phyloP scores from a whole-genome alignment of 306 rosid genomes.

The Trifolium fragiferum region DNA sequence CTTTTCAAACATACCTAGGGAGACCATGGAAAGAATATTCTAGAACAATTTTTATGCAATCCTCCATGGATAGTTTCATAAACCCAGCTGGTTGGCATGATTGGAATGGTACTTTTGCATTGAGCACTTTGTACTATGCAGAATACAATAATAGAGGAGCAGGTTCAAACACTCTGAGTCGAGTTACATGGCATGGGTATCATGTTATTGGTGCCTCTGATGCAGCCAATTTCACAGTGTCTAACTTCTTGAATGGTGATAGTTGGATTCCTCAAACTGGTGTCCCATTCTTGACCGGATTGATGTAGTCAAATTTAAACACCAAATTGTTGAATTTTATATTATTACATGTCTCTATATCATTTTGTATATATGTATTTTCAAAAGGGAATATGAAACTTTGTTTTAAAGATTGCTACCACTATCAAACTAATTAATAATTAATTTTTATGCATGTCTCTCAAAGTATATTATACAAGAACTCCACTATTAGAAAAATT shows the following conservation, averaged over 20 bases:
- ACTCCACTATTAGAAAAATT: no score
- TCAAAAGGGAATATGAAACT: no score
- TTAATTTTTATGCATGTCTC: no score
- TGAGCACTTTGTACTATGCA: conserved; percentile 67
- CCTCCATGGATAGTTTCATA: conserved; percentile 57
- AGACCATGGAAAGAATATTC: conserved; percentile 87
- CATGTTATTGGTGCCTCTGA: conserved; percentile 60
- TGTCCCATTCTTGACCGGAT: conserved; percentile 56
- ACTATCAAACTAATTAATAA: no score
- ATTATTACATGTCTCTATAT: no score
- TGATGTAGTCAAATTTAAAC: conserved; percentile 13
- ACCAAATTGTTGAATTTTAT: background rate
- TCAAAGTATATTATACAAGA: no score
- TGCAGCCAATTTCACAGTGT: conserved; percentile 68
- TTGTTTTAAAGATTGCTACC: no score
- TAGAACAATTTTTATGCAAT: conserved; percentile 65
- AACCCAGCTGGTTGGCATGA: conserved; percentile 70
- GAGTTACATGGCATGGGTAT: conserved; percentile 76
- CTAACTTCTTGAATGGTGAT: conserved; percentile 62
- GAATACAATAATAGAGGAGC: conserved; percentile 68
- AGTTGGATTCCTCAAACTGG: conserved; percentile 73
- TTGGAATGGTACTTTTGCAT: conserved; percentile 69
- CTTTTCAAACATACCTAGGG: conserved; percentile 59
- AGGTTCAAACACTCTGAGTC: conserved; percentile 53
- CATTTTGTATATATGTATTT: background rate